Base-by-base conservation (phyloP, 495 filamentous ascomycete genomes). In the Pyrenula massariospora region DNA sequence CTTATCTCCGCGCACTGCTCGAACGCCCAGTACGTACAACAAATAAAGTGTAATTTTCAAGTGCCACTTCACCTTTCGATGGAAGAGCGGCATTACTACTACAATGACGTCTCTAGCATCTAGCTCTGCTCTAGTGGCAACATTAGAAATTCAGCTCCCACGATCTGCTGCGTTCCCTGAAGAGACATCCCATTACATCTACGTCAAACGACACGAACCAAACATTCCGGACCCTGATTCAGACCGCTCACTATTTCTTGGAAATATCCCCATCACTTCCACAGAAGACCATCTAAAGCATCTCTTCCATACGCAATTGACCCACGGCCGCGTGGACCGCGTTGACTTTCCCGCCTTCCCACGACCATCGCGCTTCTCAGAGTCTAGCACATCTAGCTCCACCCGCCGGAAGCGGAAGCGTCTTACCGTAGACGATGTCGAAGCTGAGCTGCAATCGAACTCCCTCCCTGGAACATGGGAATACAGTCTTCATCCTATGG, bases 221-320 rank as follows among this genome's bases (percentile, higher is more conserved):
- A 87, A 83, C 62, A 77, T 91, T 22, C 84, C 88, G 15, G 85
- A 86, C 11, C 73, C 81, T 19, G 77, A 86, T 63, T 83, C 91
- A 63, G 65, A 78, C 22, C 84, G 89, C 57, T 87, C 85, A 51
- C 77, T 98, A 22, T 98, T 95, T 71, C 63, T 91, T 22, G 84
- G 90, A 58, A 97, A 98, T 65, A 65, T 92, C 3, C 94, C 93
- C 31, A 73, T 90, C 61, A 92, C 96, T 68, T 83, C 87, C 56
- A 95, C 88, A 36, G 82, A 87, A 52, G 62, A 70, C 0, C 88
- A 93, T 62, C 70, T 97, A 19, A 84, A 88, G 42, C 74, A 79
- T 56, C 71, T 98, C 0, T 89, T 96, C 61, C 70, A 79, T 0
- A 73, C 73, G 0, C 76, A 89, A 48, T 75, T 93, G 23, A 84